Evolutionary conservation across 2,329 filamentous ascomycete species (phyloP), one percentile per base, ranked within the genome.

Genomic region (Shiraia sp.): DNA sequence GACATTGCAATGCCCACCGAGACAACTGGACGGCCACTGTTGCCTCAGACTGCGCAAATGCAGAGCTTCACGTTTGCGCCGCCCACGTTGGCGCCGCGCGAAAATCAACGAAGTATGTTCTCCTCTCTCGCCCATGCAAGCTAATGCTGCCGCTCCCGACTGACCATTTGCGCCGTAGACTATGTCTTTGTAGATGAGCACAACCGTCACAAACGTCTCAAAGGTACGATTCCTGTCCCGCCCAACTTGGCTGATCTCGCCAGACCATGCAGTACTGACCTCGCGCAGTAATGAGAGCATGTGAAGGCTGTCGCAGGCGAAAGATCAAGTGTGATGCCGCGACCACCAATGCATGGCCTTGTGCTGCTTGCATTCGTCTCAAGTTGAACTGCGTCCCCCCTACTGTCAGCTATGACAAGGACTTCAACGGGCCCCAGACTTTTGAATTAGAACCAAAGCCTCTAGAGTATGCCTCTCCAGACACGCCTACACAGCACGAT

Each of bases 161-260:
- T 63, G 49, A 67, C 50, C 33, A 26, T n/a, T n/a, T 29, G 17
- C 65, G 32, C 44, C 45, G 32, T 61, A 95, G 91, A 96, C 70
- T 97, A 96, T 87, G 93, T 97, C 61, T 97, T 97, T 66, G 93
- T 97, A 43, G 92, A 97, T 71, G 92, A 97, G 71, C 93, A 97
- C 72, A 97, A 97, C 75, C 87, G 93, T 52, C 93, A 97, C 73
- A 97, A 97, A 74, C 83, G 92, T 59, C 76, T 97, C 51, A 97
- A 97, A 79, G 90, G 90, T 93, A 81, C 47, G 69, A 30, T 33
- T 36, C 25, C 46, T 32, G 27, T 12, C 4, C 29, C 35, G 17
- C 32, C 16, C 12, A 28, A 7, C 19, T 17, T n/a, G 22, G 3
- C 31, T 37, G 23, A 28, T 15, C 17, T 15, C 14, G 25, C 15